Base-by-base conservation (phyloP, 1,284 basidiomycete species). In the Abortiporus biennis region DNA sequence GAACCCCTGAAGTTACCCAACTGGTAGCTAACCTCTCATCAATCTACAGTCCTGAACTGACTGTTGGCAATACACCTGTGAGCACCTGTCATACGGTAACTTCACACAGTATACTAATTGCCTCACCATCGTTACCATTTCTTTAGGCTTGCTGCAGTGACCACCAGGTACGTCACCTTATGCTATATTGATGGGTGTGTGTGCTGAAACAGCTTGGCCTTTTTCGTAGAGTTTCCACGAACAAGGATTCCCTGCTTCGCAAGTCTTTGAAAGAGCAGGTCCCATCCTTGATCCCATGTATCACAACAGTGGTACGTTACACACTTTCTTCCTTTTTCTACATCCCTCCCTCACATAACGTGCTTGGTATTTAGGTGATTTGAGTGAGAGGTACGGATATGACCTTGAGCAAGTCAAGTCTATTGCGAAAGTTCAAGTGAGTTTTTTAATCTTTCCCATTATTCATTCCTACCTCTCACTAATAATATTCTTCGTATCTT, bases 261-360 rank as follows among this genome's bases (percentile, higher is more conserved):
- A 89, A 50, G 71, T 88, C 5, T 89, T 87, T 53, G 87, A 93
- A 58, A 81, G 90, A 45, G 85, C 84, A 1, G 90, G 88, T 11
- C 77, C 75, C 13, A 81, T 92, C 56, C 79, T 72, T 5, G 89
- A 92, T 62, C 89, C 89, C 4, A 87, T 87, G 84, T 89, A 88
- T 55, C 86, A 88, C 59, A 86, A 85, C 57, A 84, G 82, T 51
- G 86, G 80, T 78, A 49, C 36, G 71, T 49, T 6, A 8, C 27
- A 21, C 6, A 4, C 12, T 21, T 42, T 19, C 31, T 38, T 6
- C 5, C 33, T 30, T 16, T 11, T 13, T 20, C 33, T 38, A 9
- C 34, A 37, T 8, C n/a, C n/a, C n/a, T n/a, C n/a, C n/a, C n/a
- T 35, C 5, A 12, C 32, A 16, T 29, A 32, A 21, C 43, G 31